Percentiles rank a stretch among this genome's conserved stretches.
Evolutionary conservation across 805 yeast species (phyloP).

Genomic region (Kregervanrija pseudodelftensis): DNA sequence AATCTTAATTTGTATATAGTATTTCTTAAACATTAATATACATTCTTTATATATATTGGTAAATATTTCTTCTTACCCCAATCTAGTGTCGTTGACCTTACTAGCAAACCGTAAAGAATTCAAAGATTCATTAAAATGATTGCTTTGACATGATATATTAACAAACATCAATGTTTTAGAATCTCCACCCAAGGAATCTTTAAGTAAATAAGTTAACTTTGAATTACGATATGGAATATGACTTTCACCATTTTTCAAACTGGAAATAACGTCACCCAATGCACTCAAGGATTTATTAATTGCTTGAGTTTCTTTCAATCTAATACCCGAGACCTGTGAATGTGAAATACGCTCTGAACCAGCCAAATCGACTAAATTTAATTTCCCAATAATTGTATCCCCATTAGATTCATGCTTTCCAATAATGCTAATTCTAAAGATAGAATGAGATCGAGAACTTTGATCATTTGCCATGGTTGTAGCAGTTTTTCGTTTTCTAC

Average conservation of each 20-base stretch:
- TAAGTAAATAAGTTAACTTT: constrained; percentile 73
- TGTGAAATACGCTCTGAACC: constrained; percentile 82
- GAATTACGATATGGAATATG: constrained; percentile 70
- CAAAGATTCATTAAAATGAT: constrained; percentile 67
- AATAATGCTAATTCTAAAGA: constrained; percentile 55
- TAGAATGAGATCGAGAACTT: constrained; percentile 88
- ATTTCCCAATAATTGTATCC: constrained; percentile 44
- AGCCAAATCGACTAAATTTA: constrained; percentile 85
- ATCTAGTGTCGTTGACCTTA: constrained; percentile 55
- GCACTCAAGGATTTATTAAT: constrained; percentile 85
- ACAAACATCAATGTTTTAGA: constrained; percentile 94
- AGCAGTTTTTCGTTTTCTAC: constrained; percentile 64
- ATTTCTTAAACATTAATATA: constrained; percentile 4
- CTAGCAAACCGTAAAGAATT: constrained; percentile 87
- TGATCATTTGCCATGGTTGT: constrained; percentile 73
- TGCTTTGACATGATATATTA: constrained; percentile 62
- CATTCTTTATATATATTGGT: neutral
- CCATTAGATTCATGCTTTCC: constrained; percentile 49
- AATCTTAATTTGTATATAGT: constrained; percentile 1
- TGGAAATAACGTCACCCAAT: constrained; percentile 75
- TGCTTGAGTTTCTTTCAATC: constrained; percentile 80
- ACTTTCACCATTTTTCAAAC: constrained; percentile 24
- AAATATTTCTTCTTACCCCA: constrained; percentile 2
- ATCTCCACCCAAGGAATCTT: constrained; percentile 75
- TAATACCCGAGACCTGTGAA: constrained; percentile 72